Conservation (phyloP, 176 grass and related monocot species). For the Carex cristatella region DNA sequence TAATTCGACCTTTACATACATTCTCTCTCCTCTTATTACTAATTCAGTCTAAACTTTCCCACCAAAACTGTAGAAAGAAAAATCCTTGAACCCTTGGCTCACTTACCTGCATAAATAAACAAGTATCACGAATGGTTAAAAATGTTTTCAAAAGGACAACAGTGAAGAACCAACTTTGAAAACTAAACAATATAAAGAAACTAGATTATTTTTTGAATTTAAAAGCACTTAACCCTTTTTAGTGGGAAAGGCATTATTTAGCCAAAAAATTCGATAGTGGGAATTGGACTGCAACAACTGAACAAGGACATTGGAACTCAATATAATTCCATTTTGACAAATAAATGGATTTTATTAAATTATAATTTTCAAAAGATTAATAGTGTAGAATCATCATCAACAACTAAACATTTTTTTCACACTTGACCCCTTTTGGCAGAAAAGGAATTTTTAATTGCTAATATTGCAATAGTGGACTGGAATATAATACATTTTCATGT, state of each 20-base stretch:
- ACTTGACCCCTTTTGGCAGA: background rate
- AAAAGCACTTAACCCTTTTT: background rate
- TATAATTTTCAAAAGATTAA: background rate
- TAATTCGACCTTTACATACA: constrained; percentile 60
- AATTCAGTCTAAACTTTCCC: constrained; percentile 2
- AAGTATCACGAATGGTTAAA: constrained; percentile 13
- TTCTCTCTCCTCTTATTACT: constrained; percentile 43
- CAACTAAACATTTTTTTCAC: background rate
- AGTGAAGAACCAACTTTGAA: background rate
- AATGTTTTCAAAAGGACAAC: constrained; percentile 2
- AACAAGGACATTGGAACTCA: background rate
- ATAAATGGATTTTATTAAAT: background rate
- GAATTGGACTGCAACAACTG: background rate
- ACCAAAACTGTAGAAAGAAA: constrained; percentile 7
- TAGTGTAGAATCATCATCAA: background rate
- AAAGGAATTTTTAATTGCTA: background rate
- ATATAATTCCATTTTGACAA: background rate
- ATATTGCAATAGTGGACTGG: background rate
- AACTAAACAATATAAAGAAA: background rate
- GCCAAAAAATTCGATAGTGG: background rate
- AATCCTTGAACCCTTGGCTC: constrained; percentile 8
- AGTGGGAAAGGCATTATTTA: background rate
- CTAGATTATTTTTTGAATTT: background rate
- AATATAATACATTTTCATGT: background rate
- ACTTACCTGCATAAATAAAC: constrained; percentile 37